These are phyloP conservation scores for Camelina laxa DNA, from an alignment of 345 rosid genomes.

Conservation along the genomic window DNA sequence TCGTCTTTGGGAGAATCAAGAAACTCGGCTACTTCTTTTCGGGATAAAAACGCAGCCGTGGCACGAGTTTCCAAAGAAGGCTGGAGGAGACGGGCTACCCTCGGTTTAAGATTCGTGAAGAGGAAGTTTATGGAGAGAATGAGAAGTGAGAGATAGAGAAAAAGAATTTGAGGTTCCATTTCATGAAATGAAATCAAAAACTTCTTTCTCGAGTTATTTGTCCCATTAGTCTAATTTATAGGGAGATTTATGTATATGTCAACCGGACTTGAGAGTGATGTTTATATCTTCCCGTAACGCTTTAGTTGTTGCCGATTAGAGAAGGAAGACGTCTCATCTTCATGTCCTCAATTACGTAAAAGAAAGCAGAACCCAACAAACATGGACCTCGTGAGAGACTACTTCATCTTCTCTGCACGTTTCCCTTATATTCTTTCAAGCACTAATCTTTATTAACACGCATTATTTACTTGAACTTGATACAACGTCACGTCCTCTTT, in stretches of 20 bases:
- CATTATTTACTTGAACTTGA: conserved; percentile 17
- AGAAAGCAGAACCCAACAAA: conserved; percentile 33
- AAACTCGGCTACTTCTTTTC: conserved; percentile 38
- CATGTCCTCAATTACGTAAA: conserved; percentile 31
- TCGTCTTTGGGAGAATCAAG: conserved; percentile 37
- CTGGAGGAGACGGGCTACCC: conserved; percentile 29
- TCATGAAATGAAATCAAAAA: conserved; percentile 17
- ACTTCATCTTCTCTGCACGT: conserved; percentile 27
- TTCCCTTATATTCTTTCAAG: background rate
- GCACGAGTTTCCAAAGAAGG: conserved; percentile 31
- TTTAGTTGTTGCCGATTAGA: conserved; percentile 7
- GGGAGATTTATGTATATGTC: background rate
- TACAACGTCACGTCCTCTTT: background rate
- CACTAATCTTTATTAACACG: conserved; percentile 21
- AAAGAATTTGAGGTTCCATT: conserved; percentile 38
- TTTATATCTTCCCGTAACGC: conserved; percentile 10
- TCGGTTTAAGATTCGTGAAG: conserved; percentile 24
- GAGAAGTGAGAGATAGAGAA: conserved; percentile 39
- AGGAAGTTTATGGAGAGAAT: conserved; percentile 36
- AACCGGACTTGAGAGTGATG: conserved; percentile 18
- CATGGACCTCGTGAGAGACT: conserved; percentile 41
- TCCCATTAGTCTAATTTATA: conserved; percentile 27
- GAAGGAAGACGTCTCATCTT: conserved; percentile 15
- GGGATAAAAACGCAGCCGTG: conserved; percentile 30
- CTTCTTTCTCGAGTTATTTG: conserved; percentile 8